Evolutionary conservation across 148 eudicot genomes (phyloP), one percentile per base, ranked within the genome.

Genomic region (Diospyros lotus): DNA sequence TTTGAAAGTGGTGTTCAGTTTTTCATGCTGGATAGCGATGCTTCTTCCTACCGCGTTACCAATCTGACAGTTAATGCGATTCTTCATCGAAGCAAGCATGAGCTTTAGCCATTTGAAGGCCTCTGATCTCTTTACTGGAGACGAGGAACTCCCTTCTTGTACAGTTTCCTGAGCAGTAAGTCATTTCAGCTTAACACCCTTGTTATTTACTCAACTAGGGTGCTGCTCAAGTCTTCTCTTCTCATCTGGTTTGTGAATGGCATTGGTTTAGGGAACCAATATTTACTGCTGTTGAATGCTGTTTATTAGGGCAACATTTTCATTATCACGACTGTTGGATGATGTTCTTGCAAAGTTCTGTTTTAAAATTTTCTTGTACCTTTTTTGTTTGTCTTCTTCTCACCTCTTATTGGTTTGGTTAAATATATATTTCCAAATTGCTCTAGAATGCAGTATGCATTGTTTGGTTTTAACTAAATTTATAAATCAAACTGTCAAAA

Each of bases 121-220:
- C 71, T 66, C 55, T 56, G 65, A 63, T 56, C 17, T 71, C 58
- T 77, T 64, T 56, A 17, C 28, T 55, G 17, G 72, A 72, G 17
- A 78, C 2, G 62, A 65, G 72, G 66, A 70, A 65, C 41, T 48
- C 62, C 44, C 71, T 72, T 73, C 68, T 78, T 78, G 81, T 73
- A 78, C 61, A 78, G 77, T 78, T 67, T 67, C 77, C 81, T 78
- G 81, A 73, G 67, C 55, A 78, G 72, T 58, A 73, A 52, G 28
- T 28, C 28, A 28, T 72, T 64, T 58, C 73, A 62, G 65, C 53
- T 18, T 72, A 44, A 71, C 75, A 55, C 14, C 80, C 66, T 71
- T 38, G 10, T 4, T 38, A 28, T 44, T 53, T 28, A 44, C 17
- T 66, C 14, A 2, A 6, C 6, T 39, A 48, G 58, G 59, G 80